These are phyloP conservation scores for Alliaria petiolata DNA, from an alignment of 345 rosid genomes.

Conservation along the genomic window DNA sequence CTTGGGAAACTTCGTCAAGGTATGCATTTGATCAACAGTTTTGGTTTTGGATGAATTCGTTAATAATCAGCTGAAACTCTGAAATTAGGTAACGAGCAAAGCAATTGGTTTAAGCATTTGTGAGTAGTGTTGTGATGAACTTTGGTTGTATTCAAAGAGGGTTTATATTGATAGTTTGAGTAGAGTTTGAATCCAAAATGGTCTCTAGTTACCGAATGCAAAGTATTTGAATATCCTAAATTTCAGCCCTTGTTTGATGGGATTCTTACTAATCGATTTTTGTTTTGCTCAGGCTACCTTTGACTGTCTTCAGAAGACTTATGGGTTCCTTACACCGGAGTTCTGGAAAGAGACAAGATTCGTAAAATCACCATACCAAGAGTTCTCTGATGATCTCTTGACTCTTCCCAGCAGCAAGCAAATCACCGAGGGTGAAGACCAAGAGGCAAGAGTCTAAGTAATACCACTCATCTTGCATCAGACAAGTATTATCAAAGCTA, in stretches of 20 bases:
- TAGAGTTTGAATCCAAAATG: neutral
- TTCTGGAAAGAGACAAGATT: conserved; percentile 26
- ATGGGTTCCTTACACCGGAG: conserved; percentile 17
- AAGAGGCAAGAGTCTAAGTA: neutral
- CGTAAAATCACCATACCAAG: conserved; percentile 8
- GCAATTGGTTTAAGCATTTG: neutral
- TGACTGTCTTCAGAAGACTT: conserved; percentile 22
- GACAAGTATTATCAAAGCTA: neutral
- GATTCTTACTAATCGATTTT: neutral
- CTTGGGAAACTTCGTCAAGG: conserved; percentile 74
- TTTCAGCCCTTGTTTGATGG: neutral
- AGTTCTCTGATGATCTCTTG: conserved; percentile 13
- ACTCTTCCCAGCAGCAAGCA: neutral
- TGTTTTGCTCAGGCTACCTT: conserved; percentile 4
- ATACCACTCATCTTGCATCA: too few species aligned
- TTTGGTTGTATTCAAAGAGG: too few species aligned
- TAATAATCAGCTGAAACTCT: neutral
- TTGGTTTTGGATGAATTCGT: neutral
- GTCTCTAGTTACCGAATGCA: too few species aligned
- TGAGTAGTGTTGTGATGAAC: too few species aligned
- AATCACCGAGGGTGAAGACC: conserved; percentile 4
- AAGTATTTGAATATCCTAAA: neutral
- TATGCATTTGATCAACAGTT: neutral
- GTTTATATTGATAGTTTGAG: neutral
- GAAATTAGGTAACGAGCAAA: neutral